Base-by-base conservation (phyloP, 208 protist species). In the Leishmania braziliensis region DNA sequence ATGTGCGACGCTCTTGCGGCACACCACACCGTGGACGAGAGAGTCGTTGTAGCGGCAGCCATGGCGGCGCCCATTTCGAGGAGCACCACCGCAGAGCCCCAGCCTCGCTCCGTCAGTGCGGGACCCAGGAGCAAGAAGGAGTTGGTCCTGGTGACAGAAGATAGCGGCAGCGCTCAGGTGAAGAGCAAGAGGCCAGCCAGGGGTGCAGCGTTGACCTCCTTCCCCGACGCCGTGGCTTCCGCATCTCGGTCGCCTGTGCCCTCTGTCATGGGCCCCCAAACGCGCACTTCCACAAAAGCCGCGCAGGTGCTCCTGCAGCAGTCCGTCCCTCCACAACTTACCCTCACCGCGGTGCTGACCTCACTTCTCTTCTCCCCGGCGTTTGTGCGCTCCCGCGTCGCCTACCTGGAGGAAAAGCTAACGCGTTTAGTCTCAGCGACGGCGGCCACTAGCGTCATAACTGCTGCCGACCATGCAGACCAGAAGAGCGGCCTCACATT, bases 321-420 rank as follows among this genome's bases (percentile, higher is more conserved):
- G 51, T 29, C 54, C 54, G 43, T 80, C 18, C n/a, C 62, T 4
- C 36, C 77, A 43, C 82, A 86, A 78, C 54, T 86, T 5, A 71
- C 78, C 3, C 71, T 86, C 5, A 46, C 80, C 3, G 51, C 72
- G 1, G 43, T 86, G 2, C 58, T 86, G n/a, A 86, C 82, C n/a
- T 72, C 82, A 3, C 78, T 86, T 54, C 74, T 82, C 56, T 86
- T 86, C 60, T 80, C 80, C 39, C 82, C 78, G 1, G 58, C 50
- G n/a, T 86, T 86, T 65, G 73, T 86, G 56, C 78, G 73, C 9
- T 20, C 71, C 4, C 82, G 82, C 12, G 53, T 86, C 50, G n/a
- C 75, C 33, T 43, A 77, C 36, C 69, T 80, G 74, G 82, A 86
- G 43, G 53, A 82, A 62, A 75, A 86, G 74, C 33, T 86, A n/a